Percentiles rank a stretch among this genome's conserved stretches.
Evolutionary conservation across 768 basidiomycete species (phyloP).

Genomic region (Mycena metata): DNA sequence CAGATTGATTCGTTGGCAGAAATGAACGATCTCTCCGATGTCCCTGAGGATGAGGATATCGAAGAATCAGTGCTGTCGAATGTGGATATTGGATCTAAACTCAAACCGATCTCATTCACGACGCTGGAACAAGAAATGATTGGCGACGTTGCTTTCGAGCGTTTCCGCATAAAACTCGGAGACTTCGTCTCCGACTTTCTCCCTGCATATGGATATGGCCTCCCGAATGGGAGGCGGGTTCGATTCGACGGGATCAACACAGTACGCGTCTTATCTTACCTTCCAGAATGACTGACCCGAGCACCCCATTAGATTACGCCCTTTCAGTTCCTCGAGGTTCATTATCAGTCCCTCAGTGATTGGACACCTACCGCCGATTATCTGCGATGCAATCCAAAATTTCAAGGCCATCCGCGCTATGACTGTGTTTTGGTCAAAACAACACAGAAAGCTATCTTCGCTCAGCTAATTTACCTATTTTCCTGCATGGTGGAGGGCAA

Average conservation of each 20-base stretch:
- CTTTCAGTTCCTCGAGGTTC: constrained; percentile 8
- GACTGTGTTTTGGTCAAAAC: constrained; percentile 2
- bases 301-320: not conserved
- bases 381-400: constrained; percentile 7
- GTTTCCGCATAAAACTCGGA: constrained; percentile 1
- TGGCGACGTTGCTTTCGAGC: not conserved
- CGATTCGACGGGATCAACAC: not conserved
- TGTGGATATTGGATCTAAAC: constrained; percentile 11
- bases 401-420: constrained; percentile 2
- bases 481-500: constrained; percentile 5
- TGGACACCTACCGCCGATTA: constrained; percentile 8
- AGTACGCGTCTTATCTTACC: not conserved
- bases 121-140: constrained; percentile 1
- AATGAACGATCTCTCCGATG: no score
- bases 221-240: not conserved
- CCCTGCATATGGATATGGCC: not conserved
- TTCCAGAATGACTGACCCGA: no score
- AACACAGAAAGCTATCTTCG: not conserved
- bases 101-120: not conserved
- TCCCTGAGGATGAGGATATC: not conserved
- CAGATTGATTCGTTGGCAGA: constrained; percentile 6
- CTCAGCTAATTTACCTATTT: not conserved
- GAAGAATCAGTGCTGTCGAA: constrained; percentile 8
- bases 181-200: not conserved
- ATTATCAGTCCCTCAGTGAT: not conserved